Conservation (phyloP, 1,284 basidiomycete genomes). For the Cutaneotrichosporon sp. region DNA sequence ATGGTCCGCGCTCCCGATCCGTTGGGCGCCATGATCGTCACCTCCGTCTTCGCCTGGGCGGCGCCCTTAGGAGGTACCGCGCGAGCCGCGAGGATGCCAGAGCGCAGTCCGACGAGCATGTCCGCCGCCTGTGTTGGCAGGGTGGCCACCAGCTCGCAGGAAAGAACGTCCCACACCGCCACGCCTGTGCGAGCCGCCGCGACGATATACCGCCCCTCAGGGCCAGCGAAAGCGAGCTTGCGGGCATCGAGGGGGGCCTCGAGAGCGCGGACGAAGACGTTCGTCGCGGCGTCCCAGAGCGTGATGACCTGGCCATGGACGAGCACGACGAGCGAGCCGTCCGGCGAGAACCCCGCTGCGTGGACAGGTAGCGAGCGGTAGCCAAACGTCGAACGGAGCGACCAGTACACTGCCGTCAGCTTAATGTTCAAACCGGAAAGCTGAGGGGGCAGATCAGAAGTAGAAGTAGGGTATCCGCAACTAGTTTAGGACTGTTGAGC, state of each 20-base stretch:
- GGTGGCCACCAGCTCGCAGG: conserved; percentile 53
- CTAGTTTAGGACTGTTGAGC: conserved; percentile 54
- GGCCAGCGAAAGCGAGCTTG: conserved; percentile 50
- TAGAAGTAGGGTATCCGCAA: conserved; percentile 53
- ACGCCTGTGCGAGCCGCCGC: conserved; percentile 62
- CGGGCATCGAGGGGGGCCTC: conserved; percentile 55
- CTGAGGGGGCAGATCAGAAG: conserved; percentile 44
- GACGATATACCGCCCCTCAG: conserved; percentile 57
- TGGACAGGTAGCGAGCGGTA: conserved; percentile 69
- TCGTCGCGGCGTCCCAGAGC: conserved; percentile 73
- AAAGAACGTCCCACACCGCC: conserved; percentile 77
- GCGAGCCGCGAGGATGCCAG: conserved; percentile 54
- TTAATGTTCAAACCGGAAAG: neutral
- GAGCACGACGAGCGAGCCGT: conserved; percentile 81
- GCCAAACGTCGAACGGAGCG: conserved; percentile 65
- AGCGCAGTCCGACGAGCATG: conserved; percentile 62
- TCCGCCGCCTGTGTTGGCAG: conserved; percentile 56
- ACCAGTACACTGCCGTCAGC: conserved; percentile 68
- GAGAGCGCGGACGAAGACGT: conserved; percentile 66
- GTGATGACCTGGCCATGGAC: conserved; percentile 68
- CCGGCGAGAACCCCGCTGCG: conserved; percentile 74
- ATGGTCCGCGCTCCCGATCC: conserved; percentile 15
- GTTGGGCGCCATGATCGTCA: conserved; percentile 58
- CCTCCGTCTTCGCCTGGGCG: conserved; percentile 39
- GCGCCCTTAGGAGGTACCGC: conserved; percentile 32